Evolutionary conservation across 2,329 filamentous ascomycete species (phyloP).

Genomic region (Cladosporium sp.): DNA sequence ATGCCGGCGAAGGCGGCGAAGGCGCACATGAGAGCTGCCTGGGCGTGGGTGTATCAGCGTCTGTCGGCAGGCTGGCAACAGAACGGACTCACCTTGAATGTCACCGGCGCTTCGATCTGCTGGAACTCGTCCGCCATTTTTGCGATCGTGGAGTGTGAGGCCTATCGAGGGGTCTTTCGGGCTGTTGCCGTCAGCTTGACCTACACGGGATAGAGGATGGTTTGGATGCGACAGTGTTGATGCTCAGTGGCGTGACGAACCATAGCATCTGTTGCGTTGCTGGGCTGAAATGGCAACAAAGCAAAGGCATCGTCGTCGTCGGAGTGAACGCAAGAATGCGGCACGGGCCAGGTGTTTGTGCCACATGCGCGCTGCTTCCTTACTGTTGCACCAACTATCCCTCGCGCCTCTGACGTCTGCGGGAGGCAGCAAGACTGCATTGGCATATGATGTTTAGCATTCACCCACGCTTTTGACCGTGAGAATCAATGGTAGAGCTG

Average conservation of each 20-base stretch:
- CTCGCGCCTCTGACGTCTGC: constrained; percentile 1
- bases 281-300: neutral
- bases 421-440: neutral
- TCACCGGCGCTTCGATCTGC: constrained; percentile 31
- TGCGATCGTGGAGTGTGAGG: neutral
- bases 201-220: neutral
- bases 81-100: constrained; percentile 22
- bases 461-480: too few species aligned
- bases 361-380: neutral
- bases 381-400: constrained; percentile 4
- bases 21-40: constrained; percentile 56
- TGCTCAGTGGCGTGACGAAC: neutral
- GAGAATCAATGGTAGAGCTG: too few species aligned
- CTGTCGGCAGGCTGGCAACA: neutral
- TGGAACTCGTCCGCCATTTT: constrained; percentile 6
- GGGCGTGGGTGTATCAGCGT: neutral
- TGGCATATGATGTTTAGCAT: neutral
- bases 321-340: constrained; percentile 3
- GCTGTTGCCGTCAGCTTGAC: neutral
- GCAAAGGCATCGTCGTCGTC: neutral
- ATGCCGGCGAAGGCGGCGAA: constrained; percentile 57
- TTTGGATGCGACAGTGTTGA: neutral
- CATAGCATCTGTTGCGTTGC: neutral
- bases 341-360: constrained; percentile 5
- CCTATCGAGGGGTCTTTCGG: neutral